phyloP scores from a whole-genome alignment of 345 rosid genomes.

The Euphorbia peplus region DNA sequence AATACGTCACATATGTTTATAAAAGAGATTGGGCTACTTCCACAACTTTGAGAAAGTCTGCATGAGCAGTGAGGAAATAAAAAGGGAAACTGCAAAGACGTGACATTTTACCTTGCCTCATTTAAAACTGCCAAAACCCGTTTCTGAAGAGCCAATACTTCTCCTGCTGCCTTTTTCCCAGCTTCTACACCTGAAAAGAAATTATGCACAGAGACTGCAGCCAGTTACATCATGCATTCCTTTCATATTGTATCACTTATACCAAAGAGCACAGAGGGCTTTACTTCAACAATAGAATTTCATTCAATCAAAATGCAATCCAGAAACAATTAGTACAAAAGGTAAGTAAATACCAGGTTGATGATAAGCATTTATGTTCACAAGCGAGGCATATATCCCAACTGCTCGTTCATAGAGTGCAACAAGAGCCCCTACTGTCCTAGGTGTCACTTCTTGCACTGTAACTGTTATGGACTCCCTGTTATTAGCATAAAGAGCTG shows the following conservation, averaged over 20 bases:
- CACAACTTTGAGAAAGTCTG: neutral
- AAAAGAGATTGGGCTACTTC: neutral
- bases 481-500: slow-evolving; percentile 84
- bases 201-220: slow-evolving; percentile 8
- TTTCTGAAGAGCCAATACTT: slow-evolving; percentile 91
- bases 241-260: neutral
- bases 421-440: slow-evolving; percentile 80
- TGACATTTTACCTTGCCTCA: slow-evolving; percentile 69
- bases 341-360: slow-evolving; percentile 66
- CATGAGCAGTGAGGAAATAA: neutral
- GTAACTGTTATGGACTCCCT: slow-evolving; percentile 90
- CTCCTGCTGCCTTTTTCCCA: slow-evolving; percentile 97
- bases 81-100: neutral
- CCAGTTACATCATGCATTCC: neutral
- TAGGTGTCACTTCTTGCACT: slow-evolving; percentile 87
- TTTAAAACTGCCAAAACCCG: slow-evolving; percentile 87
- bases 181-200: slow-evolving; percentile 83
- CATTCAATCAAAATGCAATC: slow-evolving; percentile 2
- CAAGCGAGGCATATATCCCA: slow-evolving; percentile 80
- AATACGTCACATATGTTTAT: no score
- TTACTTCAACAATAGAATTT: neutral
- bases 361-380: slow-evolving; percentile 92
- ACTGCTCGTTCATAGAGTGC: slow-evolving; percentile 99
- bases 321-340: slow-evolving; percentile 17
- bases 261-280: neutral